Evolutionary conservation across 2,329 filamentous ascomycete genomes (phyloP), one percentile per base, ranked within the genome.

Genomic region (Colletotrichum gigasporum): DNA sequence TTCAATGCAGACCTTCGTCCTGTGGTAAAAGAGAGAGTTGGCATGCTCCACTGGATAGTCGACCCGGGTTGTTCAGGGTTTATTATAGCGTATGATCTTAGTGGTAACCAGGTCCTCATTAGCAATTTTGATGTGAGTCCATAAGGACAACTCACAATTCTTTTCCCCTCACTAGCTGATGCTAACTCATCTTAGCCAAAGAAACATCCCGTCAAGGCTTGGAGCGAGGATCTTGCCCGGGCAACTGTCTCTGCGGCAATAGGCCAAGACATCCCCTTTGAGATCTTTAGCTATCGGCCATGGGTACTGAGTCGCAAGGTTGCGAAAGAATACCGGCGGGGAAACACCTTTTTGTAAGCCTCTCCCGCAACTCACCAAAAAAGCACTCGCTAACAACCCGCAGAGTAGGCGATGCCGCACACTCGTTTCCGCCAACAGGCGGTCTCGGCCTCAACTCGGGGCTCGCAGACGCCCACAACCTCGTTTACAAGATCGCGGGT

Each of bases 21-120:
- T 1, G 69, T 82, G 0, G 68, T 82, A 0, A 70, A 71, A 3
- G 71, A 77, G 0, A 70, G 74, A 20, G 75, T 79, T 1, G 79
- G 80, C 5, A 81, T 82, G 78, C 68, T 82, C 3, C 77, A 81
- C 64, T 82, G 78, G 79, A 73, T 82, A 16, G 76, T 78, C 65
- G 79, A 82, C 50, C 79, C 80, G 1, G 71, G 73, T 5, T 76
- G 75, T 20, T 77, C 78, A 2, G 79, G 80, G 0, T 80, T 82
- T 66, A 79, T 82, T 24, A 81, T 82, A 32, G 78, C 74, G 0
- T 81, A 82, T 51, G 76, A 80, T 50, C 67, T 82, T 1, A 73
- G 70, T 0, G 76, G 72, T 0, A 81, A 80, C 26, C 76, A 80
- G 54, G 79, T 82, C 1, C 50, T 80, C 32, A 81, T 81, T 28